Percentiles rank a stretch among this genome's conserved stretches.
Conservation (phyloP, 2,329 filamentous ascomycete species). For the Elsinoe fawcettii region DNA sequence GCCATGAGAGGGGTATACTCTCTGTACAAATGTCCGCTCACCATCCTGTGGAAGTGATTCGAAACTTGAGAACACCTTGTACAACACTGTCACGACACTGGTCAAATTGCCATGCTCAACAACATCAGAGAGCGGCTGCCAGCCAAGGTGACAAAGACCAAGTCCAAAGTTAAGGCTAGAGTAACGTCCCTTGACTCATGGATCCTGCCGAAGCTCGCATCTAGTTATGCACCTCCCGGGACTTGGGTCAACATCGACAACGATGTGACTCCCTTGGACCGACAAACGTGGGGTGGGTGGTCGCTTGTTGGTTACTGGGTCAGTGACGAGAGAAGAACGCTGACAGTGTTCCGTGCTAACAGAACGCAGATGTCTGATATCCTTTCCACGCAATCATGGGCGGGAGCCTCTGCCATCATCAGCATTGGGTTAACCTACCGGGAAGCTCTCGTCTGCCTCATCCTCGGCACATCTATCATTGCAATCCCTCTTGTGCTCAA, state of each 20-base stretch:
- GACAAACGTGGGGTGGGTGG: constrained; percentile 30
- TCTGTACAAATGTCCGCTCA: neutral
- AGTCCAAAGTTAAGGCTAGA: constrained; percentile 3
- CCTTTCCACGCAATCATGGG: constrained; percentile 29
- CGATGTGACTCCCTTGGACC: constrained; percentile 27
- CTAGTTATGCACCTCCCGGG: constrained; percentile 39
- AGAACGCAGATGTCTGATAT: constrained; percentile 21
- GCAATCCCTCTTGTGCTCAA: constrained; percentile 53
- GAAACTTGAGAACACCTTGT: too few species aligned
- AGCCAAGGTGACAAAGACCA: too few species aligned
- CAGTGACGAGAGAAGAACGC: neutral
- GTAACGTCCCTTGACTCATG: constrained; percentile 24
- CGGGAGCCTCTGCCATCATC: constrained; percentile 40
- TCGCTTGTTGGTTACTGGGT: constrained; percentile 33
- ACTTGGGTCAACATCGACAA: constrained; percentile 35
- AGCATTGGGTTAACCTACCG: constrained; percentile 47
- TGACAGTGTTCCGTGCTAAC: neutral
- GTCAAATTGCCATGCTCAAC: too few species aligned
- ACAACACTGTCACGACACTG: too few species aligned
- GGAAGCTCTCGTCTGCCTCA: constrained; percentile 48
- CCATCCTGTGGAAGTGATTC: too few species aligned
- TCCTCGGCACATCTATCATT: constrained; percentile 44
- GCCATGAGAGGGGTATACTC: neutral
- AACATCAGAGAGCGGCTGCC: too few species aligned
- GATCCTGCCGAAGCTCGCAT: constrained; percentile 43